Evolutionary conservation across 768 basidiomycete genomes (phyloP), one percentile per base, ranked within the genome.

Genomic region (Hygrophorus pudorinus): DNA sequence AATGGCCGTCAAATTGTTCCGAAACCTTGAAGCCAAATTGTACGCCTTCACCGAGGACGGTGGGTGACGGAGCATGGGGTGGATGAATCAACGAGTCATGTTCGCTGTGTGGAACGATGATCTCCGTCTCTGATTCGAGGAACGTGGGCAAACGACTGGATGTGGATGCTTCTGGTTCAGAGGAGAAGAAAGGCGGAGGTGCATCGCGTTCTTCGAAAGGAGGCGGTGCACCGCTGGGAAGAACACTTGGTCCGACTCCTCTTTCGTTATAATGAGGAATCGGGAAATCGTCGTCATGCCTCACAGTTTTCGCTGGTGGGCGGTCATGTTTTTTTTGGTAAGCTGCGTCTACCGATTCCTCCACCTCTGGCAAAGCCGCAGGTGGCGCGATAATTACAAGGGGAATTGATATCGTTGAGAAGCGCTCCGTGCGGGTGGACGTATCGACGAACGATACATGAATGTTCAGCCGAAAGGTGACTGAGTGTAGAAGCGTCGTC

Each of bases 271-370:
- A 86, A 53, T 71, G 69, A 34, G 84, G 85, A 8, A 73, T 75
- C 2, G 66, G 66, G 28, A 64, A 53, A 29, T 87, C 85, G 41
- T 89, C 88, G 44, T 86, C 85, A 30, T 72, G 63, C 42, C 88
- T 68, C 30, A 78, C 72, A 0, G 88, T 91, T 54, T 67, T 76
- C 2, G 70, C 59, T 1, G 88, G 88, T 5, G 88, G 88, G 2
- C 75, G 73, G 53, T 91, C 88, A 52, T 90, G 87, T 58, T 91
- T 91, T 69, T 91, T 91, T 53, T 76, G 79, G 60, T 91, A 91
- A 5, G 83, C 85, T 24, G 70, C 72, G 48, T 85, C 85, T 16
- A 86, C 61, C 42, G 76, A 75, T 44, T 69, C 72, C n/a, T 82
- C 81, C 3, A 85, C 76, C 56, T 88, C 79, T 4, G 84, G 85